These are phyloP conservation scores for Insectozyma bohioensis DNA, from an alignment of 1,139 yeast genomes.

Conservation along the genomic window DNA sequence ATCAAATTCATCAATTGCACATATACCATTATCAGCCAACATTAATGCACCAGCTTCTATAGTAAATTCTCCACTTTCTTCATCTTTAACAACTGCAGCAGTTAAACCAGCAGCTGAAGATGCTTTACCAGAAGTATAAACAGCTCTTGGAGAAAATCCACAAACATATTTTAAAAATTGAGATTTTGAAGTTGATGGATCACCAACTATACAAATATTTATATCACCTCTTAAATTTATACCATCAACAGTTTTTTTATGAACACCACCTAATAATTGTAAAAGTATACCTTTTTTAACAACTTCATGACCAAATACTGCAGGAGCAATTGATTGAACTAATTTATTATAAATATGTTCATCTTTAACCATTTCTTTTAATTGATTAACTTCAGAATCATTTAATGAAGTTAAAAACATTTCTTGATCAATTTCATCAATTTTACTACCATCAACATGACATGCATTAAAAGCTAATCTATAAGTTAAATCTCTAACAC, in stretches of 20 bases:
- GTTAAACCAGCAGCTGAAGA: constrained; percentile 99
- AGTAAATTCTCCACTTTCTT: constrained; percentile 95
- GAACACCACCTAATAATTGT: constrained; percentile 95
- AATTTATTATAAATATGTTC: constrained; percentile 82
- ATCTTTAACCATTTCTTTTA: constrained; percentile 89
- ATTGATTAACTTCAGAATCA: constrained; percentile 78
- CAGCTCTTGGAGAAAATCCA: constrained; percentile 89
- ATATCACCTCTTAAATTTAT: constrained; percentile 96
- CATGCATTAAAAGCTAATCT: constrained; percentile 90
- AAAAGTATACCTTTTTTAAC: constrained; percentile 88
- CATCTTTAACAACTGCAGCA: constrained; percentile 97
- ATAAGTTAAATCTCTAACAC: constrained; percentile 93
- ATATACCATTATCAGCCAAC: constrained; percentile 98
- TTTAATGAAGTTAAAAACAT: constrained; percentile 76
- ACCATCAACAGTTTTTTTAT: constrained; percentile 91
- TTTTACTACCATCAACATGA: constrained; percentile 65
- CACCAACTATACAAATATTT: constrained; percentile 95
- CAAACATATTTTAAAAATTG: constrained; percentile 94
- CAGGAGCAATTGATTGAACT: constrained; percentile 91
- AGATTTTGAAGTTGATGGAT: constrained; percentile 96
- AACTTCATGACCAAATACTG: constrained; percentile 94
- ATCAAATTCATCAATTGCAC: constrained; percentile 98
- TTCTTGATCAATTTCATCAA: constrained; percentile 65
- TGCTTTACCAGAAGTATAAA: constrained; percentile 97
- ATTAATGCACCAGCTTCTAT: constrained; percentile 98